A percentile compares a stretch with the other conserved stretches of the same genome.
Conservation (phyloP, 148 eudicot genomes). For the Vaccinium myrtillus region DNA sequence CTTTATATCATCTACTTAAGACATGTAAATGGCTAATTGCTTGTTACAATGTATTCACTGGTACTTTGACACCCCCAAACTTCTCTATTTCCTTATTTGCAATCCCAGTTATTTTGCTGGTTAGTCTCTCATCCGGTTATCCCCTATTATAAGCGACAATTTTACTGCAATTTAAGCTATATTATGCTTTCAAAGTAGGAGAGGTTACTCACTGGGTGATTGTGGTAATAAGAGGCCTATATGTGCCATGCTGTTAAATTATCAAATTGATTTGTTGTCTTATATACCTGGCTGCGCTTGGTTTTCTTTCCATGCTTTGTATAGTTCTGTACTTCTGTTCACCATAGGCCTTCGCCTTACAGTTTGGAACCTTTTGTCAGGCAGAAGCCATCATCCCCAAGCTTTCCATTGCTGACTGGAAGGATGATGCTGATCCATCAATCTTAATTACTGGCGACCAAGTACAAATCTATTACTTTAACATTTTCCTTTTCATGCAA, state of each 20-base stretch:
- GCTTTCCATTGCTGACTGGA: conserved; percentile 45
- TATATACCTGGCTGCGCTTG: not conserved
- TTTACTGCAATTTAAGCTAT: not conserved
- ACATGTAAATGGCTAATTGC: not conserved
- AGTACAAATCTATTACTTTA: conserved; percentile 33
- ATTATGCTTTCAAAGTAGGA: not conserved
- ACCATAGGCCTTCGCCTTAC: not conserved
- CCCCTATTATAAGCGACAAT: not conserved
- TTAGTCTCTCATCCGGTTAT: not conserved
- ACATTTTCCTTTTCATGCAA: not conserved
- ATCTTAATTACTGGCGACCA: conserved; percentile 83
- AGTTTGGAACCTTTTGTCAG: conserved; percentile 46
- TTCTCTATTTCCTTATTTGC: not conserved
- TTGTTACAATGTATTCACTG: not conserved
- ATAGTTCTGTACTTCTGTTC: no score
- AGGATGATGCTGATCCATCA: conserved; percentile 54
- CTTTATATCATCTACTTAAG: not conserved
- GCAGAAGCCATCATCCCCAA: conserved; percentile 63
- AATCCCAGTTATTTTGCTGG: not conserved
- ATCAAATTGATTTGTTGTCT: not conserved
- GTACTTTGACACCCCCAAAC: not conserved
- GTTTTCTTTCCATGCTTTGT: not conserved
- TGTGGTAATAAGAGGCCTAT: not conserved
- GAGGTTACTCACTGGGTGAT: not conserved
- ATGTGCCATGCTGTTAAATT: no score